A percentile compares a stretch with the other conserved stretches of the same genome.
Conservation (phyloP, 805 yeast genomes). For the Martiniozyma abietophila region DNA sequence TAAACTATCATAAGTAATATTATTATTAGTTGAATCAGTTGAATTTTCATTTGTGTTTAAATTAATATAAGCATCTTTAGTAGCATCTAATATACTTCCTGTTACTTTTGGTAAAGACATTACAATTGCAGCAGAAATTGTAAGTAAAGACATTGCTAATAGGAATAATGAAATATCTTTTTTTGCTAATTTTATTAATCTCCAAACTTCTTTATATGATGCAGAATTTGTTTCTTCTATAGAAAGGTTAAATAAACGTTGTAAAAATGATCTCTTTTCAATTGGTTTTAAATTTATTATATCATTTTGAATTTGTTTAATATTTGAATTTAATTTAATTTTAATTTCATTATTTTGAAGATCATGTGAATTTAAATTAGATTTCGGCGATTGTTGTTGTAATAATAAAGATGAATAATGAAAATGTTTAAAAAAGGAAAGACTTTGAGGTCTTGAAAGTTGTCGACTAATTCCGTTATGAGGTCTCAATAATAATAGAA, state of each 20-base stretch:
- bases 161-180: constrained; percentile 36
- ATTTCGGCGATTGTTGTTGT: too few species aligned
- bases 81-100: constrained; percentile 45
- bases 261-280: not conserved
- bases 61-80: constrained; percentile 20
- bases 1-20: constrained; percentile 18
- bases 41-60: not conserved
- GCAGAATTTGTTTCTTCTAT: constrained; percentile 26
- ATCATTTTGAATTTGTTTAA: too few species aligned
- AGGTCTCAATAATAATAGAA: too few species aligned
- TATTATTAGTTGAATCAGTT: constrained; percentile 11
- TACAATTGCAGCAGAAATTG: constrained; percentile 39
- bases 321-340: too few species aligned
- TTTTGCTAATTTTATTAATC: constrained; percentile 35
- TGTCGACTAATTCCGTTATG: too few species aligned
- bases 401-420: too few species aligned
- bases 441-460: too few species aligned
- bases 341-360: too few species aligned
- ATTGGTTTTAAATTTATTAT: not conserved
- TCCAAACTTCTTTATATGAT: constrained; percentile 28
- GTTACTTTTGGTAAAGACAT: constrained; percentile 48
- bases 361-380: too few species aligned
- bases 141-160: constrained; percentile 34
- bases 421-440: too few species aligned
- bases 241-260: constrained; percentile 23